Evolutionary conservation across 495 filamentous ascomycete species (phyloP).

Genomic region (Filosporella fistucella): DNA sequence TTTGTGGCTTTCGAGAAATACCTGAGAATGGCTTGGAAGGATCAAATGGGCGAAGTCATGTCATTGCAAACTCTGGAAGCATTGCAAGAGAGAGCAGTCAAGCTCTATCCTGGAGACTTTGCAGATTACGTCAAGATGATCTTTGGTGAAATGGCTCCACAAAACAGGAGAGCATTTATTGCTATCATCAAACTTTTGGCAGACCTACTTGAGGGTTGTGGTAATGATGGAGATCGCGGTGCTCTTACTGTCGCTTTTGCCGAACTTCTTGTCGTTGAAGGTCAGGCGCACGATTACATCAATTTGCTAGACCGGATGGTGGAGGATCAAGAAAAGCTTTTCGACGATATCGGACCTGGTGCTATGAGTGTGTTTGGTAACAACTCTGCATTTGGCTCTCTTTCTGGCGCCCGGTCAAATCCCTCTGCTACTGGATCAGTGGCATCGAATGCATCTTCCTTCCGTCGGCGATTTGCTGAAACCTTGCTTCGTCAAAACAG

Average conservation of each 20-base stretch:
- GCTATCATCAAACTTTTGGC: conserved; percentile 80
- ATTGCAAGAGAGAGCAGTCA: conserved; percentile 72
- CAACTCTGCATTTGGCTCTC: conserved; percentile 37
- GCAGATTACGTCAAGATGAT: conserved; percentile 76
- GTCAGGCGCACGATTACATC: conserved; percentile 76
- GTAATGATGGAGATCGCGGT: conserved; percentile 88
- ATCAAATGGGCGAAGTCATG: conserved; percentile 82
- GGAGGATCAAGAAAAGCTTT: conserved; percentile 85
- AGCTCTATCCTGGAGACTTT: conserved; percentile 72
- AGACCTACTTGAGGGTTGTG: conserved; percentile 88
- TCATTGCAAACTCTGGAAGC: conserved; percentile 55
- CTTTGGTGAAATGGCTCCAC: conserved; percentile 77
- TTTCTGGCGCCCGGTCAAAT: conserved; percentile 41
- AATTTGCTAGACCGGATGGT: conserved; percentile 88
- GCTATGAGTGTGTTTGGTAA: conserved; percentile 23
- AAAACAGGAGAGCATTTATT: conserved; percentile 86
- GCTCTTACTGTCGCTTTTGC: conserved; percentile 87
- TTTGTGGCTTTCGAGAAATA: conserved; percentile 96
- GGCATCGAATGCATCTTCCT: conserved; percentile 70
- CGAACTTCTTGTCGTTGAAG: conserved; percentile 76
- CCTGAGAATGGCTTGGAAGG: conserved; percentile 79
- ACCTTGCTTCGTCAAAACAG: conserved; percentile 72
- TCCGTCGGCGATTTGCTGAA: conserved; percentile 77
- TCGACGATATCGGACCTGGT: conserved; percentile 61
- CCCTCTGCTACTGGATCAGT: conserved; percentile 40